phyloP scores from a whole-genome alignment of 306 rosid species.

The Casuarina glauca region DNA sequence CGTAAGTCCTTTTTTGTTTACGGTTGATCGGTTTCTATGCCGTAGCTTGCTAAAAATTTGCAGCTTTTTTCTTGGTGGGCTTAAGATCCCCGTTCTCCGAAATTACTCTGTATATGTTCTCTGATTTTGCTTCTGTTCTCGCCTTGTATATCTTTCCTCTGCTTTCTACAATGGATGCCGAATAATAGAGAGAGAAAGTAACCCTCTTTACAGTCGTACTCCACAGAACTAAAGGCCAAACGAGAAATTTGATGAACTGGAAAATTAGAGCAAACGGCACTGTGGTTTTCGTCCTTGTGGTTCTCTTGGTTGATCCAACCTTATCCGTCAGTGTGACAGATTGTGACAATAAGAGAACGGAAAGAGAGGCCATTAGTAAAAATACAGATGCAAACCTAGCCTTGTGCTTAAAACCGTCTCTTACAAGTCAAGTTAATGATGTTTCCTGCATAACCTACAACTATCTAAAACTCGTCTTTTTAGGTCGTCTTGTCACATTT shows the following conservation, averaged over 20 bases:
- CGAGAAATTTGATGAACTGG: background rate
- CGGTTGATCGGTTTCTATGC: background rate
- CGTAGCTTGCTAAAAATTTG: background rate
- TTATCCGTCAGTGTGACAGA: background rate
- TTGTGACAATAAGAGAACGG: background rate
- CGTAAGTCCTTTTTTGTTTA: background rate
- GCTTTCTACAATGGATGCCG: background rate
- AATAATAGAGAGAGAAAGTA: background rate
- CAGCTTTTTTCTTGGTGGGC: background rate
- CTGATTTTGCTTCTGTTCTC: background rate
- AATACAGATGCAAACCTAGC: background rate
- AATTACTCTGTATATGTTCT: background rate
- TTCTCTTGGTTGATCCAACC: background rate
- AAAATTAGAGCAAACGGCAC: background rate
- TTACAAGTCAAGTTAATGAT: background rate
- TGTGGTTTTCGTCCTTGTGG: conserved; percentile 3
- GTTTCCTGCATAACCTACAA: background rate
- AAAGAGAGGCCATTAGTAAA: background rate
- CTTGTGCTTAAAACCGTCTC: background rate
- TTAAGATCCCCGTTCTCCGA: background rate
- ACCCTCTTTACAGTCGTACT: background rate
- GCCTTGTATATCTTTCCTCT: background rate
- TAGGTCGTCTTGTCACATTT: background rate
- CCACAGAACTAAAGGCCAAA: background rate
- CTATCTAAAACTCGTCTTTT: background rate